Conservation (phyloP, 2,329 filamentous ascomycete species). For the Colletotrichum echinochloae region DNA sequence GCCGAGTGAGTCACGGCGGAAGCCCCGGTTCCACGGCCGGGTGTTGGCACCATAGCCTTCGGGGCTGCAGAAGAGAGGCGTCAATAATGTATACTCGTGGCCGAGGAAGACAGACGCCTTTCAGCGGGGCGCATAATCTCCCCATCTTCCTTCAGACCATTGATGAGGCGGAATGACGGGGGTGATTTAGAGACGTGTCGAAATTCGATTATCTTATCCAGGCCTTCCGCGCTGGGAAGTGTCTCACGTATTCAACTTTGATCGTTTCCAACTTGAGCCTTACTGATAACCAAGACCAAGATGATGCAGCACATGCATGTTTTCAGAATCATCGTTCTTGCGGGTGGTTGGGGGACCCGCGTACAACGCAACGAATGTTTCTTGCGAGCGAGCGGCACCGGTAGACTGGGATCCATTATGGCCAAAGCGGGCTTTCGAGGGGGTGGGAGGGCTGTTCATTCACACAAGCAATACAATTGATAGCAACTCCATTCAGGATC, state of each 20-base stretch:
- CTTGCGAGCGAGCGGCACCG: slow-evolving; percentile 18
- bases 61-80: slow-evolving; percentile 1
- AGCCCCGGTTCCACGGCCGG: neutral
- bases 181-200: slow-evolving; percentile 4
- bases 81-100: slow-evolving; percentile 4
- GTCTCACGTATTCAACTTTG: neutral
- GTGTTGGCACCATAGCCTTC: neutral
- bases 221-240: slow-evolving; percentile 18
- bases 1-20: neutral
- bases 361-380: slow-evolving; percentile 26
- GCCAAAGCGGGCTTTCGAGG: slow-evolving; percentile 9
- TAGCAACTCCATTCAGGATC: slow-evolving; percentile 14
- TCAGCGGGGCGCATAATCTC: slow-evolving; percentile 3
- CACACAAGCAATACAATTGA: slow-evolving; percentile 35
- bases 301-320: slow-evolving; percentile 19
- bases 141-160: neutral
- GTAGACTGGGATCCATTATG: slow-evolving; percentile 15
- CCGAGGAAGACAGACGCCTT: slow-evolving; percentile 12
- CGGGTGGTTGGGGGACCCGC: slow-evolving; percentile 15
- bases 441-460: slow-evolving; percentile 16
- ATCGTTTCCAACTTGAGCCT: slow-evolving; percentile 19
- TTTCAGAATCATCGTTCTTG: slow-evolving; percentile 28
- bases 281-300: slow-evolving; percentile 34
- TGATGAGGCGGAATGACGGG: neutral
- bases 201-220: slow-evolving; percentile 10